Evolutionary conservation across 768 basidiomycete genomes (phyloP).

Genomic region (Panaeolus cyanescens): DNA sequence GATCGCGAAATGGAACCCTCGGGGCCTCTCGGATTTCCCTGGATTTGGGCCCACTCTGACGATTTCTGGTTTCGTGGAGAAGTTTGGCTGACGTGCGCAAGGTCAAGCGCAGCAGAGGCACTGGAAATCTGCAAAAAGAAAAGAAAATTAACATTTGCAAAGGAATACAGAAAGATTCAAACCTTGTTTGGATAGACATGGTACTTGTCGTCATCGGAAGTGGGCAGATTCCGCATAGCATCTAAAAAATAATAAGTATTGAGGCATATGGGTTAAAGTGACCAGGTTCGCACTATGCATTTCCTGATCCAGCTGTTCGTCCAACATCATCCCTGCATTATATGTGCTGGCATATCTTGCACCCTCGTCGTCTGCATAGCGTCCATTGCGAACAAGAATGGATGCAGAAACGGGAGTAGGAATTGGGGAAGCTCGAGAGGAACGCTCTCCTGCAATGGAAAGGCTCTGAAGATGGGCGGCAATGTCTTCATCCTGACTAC

Average conservation of each 20-base stretch:
- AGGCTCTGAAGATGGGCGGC: slow-evolving; percentile 75
- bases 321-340: slow-evolving; percentile 89
- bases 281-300: slow-evolving; percentile 79
- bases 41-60: slow-evolving; percentile 95
- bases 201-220: slow-evolving; percentile 89
- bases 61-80: slow-evolving; percentile 63
- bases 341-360: slow-evolving; percentile 62
- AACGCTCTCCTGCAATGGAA: slow-evolving; percentile 65
- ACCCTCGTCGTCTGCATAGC: slow-evolving; percentile 61
- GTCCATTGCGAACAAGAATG: slow-evolving; percentile 50
- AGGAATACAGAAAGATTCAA: slow-evolving; percentile 15
- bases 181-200: slow-evolving; percentile 68
- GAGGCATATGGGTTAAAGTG: slow-evolving; percentile 4
- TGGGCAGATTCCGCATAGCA: slow-evolving; percentile 86
- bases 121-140: slow-evolving; percentile 61
- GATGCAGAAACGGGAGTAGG: slow-evolving; percentile 54
- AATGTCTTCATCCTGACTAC: slow-evolving; percentile 83
- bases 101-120: slow-evolving; percentile 90
- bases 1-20: slow-evolving; percentile 55
- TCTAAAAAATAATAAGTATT: slow-evolving; percentile 45
- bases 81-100: slow-evolving; percentile 86
- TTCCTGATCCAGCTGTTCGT: slow-evolving; percentile 91
- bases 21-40: slow-evolving; percentile 58
- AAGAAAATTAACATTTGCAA: too few relatives aligned
- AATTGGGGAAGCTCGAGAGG: slow-evolving; percentile 56